Evolutionary conservation across 2,329 filamentous ascomycete genomes (phyloP).

Genomic region (Cladophialophora carrionii): DNA sequence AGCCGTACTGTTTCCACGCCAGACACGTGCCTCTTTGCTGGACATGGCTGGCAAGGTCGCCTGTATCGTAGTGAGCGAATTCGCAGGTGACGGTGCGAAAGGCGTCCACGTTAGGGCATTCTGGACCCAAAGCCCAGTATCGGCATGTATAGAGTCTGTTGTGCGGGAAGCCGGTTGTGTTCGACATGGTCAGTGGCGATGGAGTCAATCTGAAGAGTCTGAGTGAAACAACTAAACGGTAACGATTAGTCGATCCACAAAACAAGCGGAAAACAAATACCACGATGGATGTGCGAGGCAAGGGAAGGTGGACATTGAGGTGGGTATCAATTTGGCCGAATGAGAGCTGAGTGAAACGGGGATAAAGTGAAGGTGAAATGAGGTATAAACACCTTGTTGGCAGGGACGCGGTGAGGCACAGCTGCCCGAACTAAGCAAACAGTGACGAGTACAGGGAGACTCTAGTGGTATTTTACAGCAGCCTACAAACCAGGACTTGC

Average conservation of each 20-base stretch:
- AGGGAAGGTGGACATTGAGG: background rate
- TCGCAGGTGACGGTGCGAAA: constrained; percentile 22
- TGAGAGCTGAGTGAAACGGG: background rate
- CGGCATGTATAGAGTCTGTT: constrained; percentile 31
- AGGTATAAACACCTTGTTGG: background rate
- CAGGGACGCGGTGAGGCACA: background rate
- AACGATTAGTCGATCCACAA: background rate
- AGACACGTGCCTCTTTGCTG: constrained; percentile 38
- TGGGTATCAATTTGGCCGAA: background rate
- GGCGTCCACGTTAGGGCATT: constrained; percentile 32
- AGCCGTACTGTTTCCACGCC: constrained; percentile 24
- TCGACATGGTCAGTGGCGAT: background rate
- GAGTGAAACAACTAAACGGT: background rate
- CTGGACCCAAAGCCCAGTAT: constrained; percentile 36
- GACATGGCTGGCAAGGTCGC: constrained; percentile 25
- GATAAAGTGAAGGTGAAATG: constrained; percentile 2
- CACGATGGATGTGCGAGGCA: background rate
- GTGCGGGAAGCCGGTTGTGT: background rate
- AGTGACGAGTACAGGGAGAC: background rate
- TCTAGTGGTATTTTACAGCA: background rate
- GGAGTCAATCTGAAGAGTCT: background rate
- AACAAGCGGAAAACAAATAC: background rate
- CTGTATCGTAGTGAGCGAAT: constrained; percentile 37
- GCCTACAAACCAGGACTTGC: background rate
- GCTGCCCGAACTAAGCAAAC: no score